Percentiles rank a stretch among this genome's conserved stretches.
phyloP scores from a whole-genome alignment of 352 stramenopile genomes.

The Pythium dissimile region DNA sequence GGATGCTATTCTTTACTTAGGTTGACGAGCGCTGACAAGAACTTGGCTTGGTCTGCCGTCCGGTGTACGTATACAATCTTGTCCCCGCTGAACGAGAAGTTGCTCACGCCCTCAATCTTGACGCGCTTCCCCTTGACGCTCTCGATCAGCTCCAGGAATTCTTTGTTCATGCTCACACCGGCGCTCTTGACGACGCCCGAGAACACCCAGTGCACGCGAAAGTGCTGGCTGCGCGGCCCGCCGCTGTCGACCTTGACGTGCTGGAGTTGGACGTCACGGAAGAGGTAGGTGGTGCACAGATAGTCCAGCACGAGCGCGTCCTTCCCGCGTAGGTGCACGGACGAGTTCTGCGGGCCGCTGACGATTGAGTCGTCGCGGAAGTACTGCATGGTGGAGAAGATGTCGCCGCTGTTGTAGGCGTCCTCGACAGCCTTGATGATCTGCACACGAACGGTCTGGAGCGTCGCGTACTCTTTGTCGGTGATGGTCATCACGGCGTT shows the following conservation, averaged over 20 bases:
- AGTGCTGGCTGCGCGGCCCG: conserved; percentile 78
- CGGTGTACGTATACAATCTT: conserved; percentile 89
- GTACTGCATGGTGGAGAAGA: conserved; percentile 71
- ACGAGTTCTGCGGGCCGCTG: conserved; percentile 82
- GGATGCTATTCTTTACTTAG: conserved; percentile 73
- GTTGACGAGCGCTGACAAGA: conserved; percentile 75
- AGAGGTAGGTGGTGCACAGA: conserved; percentile 81
- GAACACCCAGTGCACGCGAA: conserved; percentile 83
- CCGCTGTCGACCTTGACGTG: conserved; percentile 84
- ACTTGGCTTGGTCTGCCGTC: conserved; percentile 87
- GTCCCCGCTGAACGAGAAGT: conserved; percentile 84
- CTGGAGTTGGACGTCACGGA: conserved; percentile 66
- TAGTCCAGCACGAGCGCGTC: conserved; percentile 86
- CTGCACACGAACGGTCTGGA: conserved; percentile 70
- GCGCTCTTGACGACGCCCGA: conserved; percentile 70
- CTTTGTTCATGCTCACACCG: conserved; percentile 85
- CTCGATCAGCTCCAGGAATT: conserved; percentile 83
- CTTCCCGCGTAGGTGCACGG: conserved; percentile 74
- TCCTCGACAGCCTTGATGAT: conserved; percentile 82
- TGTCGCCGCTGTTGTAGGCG: conserved; percentile 78
- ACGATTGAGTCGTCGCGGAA: conserved; percentile 89
- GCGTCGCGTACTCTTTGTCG: conserved; percentile 72
- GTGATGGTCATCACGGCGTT: conserved; percentile 64
- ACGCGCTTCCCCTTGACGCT: conserved; percentile 76
- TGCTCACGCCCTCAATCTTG: conserved; percentile 84